Percentiles rank a stretch among this genome's conserved stretches.
phyloP scores from a whole-genome alignment of 2,329 filamentous ascomycete species.

The Nothomitra cinnamomea region DNA sequence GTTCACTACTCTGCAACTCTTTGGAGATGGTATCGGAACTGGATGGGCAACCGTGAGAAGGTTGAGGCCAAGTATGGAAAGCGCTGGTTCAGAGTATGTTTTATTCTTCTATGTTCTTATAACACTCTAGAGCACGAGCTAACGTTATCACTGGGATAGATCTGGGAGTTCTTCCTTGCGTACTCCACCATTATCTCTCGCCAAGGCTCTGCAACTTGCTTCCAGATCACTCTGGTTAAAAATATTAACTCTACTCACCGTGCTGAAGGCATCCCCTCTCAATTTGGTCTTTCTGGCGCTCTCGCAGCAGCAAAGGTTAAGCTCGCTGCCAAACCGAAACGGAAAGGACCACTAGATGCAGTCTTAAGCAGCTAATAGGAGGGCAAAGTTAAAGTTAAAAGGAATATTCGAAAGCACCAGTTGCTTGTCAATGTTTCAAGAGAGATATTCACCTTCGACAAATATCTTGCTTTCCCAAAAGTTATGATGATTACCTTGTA shows the following conservation, averaged over 20 bases:
- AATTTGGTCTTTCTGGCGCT: slow-evolving; percentile 53
- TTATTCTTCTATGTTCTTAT: neutral
- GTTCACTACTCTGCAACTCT: slow-evolving; percentile 94
- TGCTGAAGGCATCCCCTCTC: slow-evolving; percentile 52
- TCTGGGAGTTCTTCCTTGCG: slow-evolving; percentile 85
- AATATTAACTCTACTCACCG: slow-evolving; percentile 80
- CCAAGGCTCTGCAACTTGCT: slow-evolving; percentile 72
- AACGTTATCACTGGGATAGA: slow-evolving; percentile 30
- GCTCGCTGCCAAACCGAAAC: neutral
- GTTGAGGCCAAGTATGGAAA: slow-evolving; percentile 89
- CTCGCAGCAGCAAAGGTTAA: slow-evolving; percentile 31
- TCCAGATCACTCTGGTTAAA: slow-evolving; percentile 74
- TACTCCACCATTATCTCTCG: slow-evolving; percentile 71
- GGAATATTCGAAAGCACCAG: no score
- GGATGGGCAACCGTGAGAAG: slow-evolving; percentile 86
- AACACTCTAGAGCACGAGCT: slow-evolving; percentile 7
- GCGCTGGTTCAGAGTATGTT: slow-evolving; percentile 80
- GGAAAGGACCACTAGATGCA: neutral
- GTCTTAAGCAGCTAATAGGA: no score
- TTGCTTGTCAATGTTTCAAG: no score
- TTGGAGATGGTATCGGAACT: slow-evolving; percentile 98
- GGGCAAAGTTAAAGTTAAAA: no score
- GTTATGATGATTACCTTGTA: no score
- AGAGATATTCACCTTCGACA: no score
- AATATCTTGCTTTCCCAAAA: no score